These are phyloP conservation scores for Mucuna pruriens DNA, from an alignment of 306 rosid species.

Conservation along the genomic window DNA sequence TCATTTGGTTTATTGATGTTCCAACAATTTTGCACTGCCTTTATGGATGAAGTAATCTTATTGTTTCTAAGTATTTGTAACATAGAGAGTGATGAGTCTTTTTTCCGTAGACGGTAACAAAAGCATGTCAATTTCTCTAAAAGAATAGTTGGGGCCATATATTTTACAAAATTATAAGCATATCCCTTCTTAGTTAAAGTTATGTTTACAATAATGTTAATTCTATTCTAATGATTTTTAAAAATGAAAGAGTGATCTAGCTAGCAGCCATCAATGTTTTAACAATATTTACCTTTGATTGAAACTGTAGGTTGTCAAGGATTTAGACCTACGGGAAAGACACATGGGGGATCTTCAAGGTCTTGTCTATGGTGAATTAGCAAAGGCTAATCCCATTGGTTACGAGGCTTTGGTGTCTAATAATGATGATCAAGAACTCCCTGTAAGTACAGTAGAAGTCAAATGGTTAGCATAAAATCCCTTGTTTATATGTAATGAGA, in stretches of 20 bases:
- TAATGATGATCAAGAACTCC: conserved; percentile 61
- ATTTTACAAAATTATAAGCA: not conserved
- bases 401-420: conserved; percentile 57
- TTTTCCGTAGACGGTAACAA: not conserved
- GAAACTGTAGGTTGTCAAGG: conserved; percentile 64
- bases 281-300: not conserved
- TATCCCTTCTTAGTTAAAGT: not conserved
- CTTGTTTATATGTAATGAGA: not conserved
- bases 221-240: not conserved
- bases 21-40: not conserved
- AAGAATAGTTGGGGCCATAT: not conserved
- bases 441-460: conserved; percentile 52
- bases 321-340: conserved; percentile 75
- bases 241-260: conserved; percentile 1
- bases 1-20: not conserved
- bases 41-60: not conserved
- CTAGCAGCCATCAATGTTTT: not conserved
- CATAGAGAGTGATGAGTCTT: not conserved
- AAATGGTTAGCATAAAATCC: not conserved
- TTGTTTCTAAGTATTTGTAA: not conserved
- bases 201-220: not conserved
- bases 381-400: conserved; percentile 53
- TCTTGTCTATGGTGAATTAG: conserved; percentile 48
- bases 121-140: not conserved
- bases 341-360: conserved; percentile 89